Evolutionary conservation across 2,329 filamentous ascomycete species (phyloP), one percentile per base, ranked within the genome.

Genomic region (Talaromyces sp.): DNA sequence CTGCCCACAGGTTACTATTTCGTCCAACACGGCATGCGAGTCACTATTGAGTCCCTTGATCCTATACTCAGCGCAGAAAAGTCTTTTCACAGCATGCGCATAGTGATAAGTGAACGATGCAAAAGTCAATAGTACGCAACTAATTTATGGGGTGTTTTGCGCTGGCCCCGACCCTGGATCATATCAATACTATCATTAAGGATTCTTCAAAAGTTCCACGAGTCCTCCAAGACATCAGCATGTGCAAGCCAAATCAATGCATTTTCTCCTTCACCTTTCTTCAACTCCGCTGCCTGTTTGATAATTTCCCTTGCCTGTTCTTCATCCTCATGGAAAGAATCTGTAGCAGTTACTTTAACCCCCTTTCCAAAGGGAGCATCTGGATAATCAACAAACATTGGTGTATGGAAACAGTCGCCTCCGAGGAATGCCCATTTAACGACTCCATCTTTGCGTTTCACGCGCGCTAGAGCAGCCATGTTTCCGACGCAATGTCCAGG

Each of bases 401-500:
- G 19, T 2, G 17, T 56, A 58, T 63, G 51, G 15, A 63, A 63
- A 56, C 51, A 63, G 54, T 63, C 61, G 10, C 61, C 61, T 2
- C 61, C 61, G n/a, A 63, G 45, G n/a, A 63, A 63, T 13, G 22
- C 51, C 61, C 51, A 63, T 22, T 63, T 63, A 19, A 63, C 4
- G 15, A 29, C 53, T 6, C 60, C 60, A 53, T 63, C 60, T 27
- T 54, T 63, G 2, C 60, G 60, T 43, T n/a, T 36, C 10, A 36
- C 22, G 11, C 60, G 60, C 11, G 60, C 60, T 31, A 63, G 19
- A 4, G 79, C 80, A 73, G 80, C 61, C 77, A 84, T 69, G 72
- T 80, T 77, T 13, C 78, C 72, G 53, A 76, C 69, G 73, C 77
- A 74, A 68, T 74, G 77, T 22, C 76, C 76, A 3, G 76, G 76